Percentiles rank a stretch among this genome's conserved stretches.
phyloP scores from a whole-genome alignment of 257 asterid species.

The Eucommia ulmoides region DNA sequence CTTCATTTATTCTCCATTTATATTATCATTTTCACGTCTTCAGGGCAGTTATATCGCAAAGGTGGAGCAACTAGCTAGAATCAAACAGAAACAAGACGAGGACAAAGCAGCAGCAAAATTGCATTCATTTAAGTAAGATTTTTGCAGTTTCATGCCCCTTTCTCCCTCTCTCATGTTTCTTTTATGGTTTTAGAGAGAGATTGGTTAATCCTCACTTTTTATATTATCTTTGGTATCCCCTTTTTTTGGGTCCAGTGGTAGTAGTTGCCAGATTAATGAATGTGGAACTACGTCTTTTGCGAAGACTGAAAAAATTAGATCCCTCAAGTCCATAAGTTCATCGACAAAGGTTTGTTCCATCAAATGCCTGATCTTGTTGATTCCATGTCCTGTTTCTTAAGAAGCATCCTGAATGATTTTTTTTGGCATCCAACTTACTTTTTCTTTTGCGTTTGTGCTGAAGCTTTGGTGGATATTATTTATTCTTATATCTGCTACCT shows the following conservation, averaged over 20 bases:
- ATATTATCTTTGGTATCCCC: no score
- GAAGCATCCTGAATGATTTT: background rate
- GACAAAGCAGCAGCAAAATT: constrained; percentile 53
- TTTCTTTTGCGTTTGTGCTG: background rate
- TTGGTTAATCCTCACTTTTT: no score
- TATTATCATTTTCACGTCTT: no score
- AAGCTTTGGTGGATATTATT: background rate
- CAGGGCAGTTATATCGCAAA: constrained; percentile 66
- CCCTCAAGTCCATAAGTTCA: constrained; percentile 51
- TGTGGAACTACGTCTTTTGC: constrained; percentile 14
- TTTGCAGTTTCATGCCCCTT: background rate
- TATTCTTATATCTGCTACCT: background rate
- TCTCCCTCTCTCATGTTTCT: no score
- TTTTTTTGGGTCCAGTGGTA: constrained; percentile 53
- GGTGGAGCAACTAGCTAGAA: constrained; percentile 74
- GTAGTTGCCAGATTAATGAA: constrained; percentile 32
- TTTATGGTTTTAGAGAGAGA: no score
- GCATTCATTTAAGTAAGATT: constrained; percentile 75
- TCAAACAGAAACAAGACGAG: constrained; percentile 72
- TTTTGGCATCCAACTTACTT: background rate
- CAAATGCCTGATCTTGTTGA: constrained; percentile 2
- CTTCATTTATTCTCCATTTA: no score
- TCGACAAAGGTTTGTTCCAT: constrained; percentile 40
- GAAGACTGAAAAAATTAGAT: constrained; percentile 29
- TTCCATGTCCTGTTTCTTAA: background rate